Percentiles rank a stretch among this genome's conserved stretches.
Evolutionary conservation across 2,329 filamentous ascomycete genomes (phyloP).

Genomic region (Pyrenophora graminea): DNA sequence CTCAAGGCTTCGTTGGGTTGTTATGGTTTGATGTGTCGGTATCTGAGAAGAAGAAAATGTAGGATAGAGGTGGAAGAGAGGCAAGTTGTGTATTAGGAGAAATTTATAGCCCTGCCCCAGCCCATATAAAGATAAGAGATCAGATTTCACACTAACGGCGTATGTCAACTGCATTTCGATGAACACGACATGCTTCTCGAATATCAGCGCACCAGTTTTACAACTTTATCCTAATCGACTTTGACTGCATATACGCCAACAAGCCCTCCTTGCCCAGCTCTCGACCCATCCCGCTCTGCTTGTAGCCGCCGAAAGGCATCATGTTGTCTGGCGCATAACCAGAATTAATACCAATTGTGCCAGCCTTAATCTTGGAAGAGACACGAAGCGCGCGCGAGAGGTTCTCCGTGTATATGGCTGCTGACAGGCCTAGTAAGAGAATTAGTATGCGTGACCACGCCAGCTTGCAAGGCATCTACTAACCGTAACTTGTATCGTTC

Average conservation of each 20-base stretch:
- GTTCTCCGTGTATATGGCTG: conserved; percentile 24
- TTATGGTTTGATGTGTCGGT: no score
- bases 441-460: background rate
- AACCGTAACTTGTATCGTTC: conserved; percentile 38
- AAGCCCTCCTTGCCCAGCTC: conserved; percentile 1
- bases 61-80: no score
- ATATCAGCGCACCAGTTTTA: no score
- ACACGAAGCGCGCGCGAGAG: conserved; percentile 26
- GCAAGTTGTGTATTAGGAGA: no score
- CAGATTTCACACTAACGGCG: no score
- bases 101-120: no score
- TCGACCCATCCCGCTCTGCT: conserved; percentile 7
- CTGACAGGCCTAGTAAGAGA: conserved; percentile 1
- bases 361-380: conserved; percentile 23
- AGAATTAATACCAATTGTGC: conserved; percentile 25
- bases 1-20: no score
- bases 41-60: no score
- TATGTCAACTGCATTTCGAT: no score
- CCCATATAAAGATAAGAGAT: no score
- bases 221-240: background rate
- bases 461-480: background rate
- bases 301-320: conserved; percentile 5
- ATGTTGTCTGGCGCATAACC: background rate
- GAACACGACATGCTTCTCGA: no score
- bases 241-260: conserved; percentile 5